Evolutionary conservation across 805 yeast genomes (phyloP).

Genomic region (Candida rishiriensis): DNA sequence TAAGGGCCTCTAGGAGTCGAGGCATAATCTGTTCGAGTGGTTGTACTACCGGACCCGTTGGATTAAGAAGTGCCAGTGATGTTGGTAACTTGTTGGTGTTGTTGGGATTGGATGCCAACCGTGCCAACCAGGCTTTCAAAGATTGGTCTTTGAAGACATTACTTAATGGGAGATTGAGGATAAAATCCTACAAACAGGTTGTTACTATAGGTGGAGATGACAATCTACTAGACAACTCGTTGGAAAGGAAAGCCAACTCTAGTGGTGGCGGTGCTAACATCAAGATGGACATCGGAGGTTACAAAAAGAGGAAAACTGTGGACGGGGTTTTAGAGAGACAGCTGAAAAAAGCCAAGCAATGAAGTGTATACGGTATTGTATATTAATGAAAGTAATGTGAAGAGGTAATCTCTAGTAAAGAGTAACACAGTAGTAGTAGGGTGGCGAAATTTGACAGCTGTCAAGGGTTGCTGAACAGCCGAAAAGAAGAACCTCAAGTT

Average conservation of each 20-base stretch:
- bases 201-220: slow-evolving; percentile 51
- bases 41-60: slow-evolving; percentile 42
- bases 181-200: slow-evolving; percentile 74
- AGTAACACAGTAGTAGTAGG: no score
- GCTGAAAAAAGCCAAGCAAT: slow-evolving; percentile 10
- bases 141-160: slow-evolving; percentile 61
- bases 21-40: slow-evolving; percentile 83
- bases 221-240: slow-evolving; percentile 22
- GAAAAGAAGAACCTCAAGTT: not conserved
- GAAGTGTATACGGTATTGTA: not conserved
- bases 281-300: slow-evolving; percentile 13
- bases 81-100: slow-evolving; percentile 58
- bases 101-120: slow-evolving; percentile 64
- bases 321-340: slow-evolving; percentile 15
- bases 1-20: slow-evolving; percentile 75
- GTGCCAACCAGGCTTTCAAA: slow-evolving; percentile 56
- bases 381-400: not conserved
- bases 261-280: slow-evolving; percentile 8
- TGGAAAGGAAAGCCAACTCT: slow-evolving; percentile 17
- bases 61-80: slow-evolving; percentile 63
- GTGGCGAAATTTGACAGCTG: no score
- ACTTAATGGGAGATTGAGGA: slow-evolving; percentile 69
- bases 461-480: no score
- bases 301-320: slow-evolving; percentile 16
- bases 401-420: not conserved